A percentile compares a stretch with the other conserved stretches of the same genome.
Conservation (phyloP, 2,329 filamentous ascomycete genomes). For the Phyllosticta paracitricarpa region DNA sequence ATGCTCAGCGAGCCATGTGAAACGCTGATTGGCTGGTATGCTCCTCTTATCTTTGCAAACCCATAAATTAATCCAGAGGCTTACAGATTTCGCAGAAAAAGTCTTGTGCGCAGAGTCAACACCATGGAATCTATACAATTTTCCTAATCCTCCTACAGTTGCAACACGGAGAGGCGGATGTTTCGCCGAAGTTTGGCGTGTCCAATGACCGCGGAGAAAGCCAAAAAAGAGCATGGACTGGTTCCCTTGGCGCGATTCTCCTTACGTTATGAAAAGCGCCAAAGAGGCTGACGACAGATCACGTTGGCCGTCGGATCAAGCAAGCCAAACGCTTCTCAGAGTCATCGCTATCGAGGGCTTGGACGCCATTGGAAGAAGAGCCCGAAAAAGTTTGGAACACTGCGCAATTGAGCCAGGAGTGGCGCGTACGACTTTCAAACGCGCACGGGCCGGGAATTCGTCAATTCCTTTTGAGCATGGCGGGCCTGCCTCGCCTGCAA, state of each 20-base stretch:
- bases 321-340: conserved; percentile 1
- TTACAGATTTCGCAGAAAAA: neutral
- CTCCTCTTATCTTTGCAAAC: conserved; percentile 2
- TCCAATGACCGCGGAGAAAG: conserved; percentile 5
- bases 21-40: conserved; percentile 1
- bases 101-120: neutral
- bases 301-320: conserved; percentile 1
- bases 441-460: neutral
- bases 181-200: neutral
- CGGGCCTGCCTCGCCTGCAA: neutral
- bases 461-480: neutral
- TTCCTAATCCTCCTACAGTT: neutral
- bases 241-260: neutral
- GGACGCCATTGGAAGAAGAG: conserved; percentile 1
- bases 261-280: conserved; percentile 10
- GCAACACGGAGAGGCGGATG: neutral
- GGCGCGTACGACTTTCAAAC: neutral
- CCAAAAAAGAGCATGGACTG: neutral
- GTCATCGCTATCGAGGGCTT: neutral
- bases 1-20: neutral
- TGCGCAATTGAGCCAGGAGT: neutral
- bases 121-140: neutral
- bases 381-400: neutral
- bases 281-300: neutral
- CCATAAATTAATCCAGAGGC: neutral